These are phyloP conservation scores for Aspergillus luchuensis DNA, from an alignment of 2,329 filamentous ascomycete species.

Conservation along the genomic window DNA sequence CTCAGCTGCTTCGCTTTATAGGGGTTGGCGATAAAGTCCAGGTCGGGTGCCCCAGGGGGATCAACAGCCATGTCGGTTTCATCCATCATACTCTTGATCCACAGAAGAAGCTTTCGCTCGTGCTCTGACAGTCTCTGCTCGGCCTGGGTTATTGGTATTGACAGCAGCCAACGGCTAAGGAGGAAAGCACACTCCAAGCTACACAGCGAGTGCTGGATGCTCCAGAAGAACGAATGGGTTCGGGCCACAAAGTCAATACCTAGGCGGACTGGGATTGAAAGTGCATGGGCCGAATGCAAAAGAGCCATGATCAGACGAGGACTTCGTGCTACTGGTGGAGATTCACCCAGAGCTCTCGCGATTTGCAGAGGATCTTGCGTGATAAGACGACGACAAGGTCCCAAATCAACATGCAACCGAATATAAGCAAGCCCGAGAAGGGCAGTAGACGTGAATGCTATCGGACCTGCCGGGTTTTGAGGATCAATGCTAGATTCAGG, in stretches of 20 bases:
- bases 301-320: constrained; percentile 53
- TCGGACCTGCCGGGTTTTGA: constrained; percentile 54
- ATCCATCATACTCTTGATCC: constrained; percentile 54
- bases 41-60: constrained; percentile 40
- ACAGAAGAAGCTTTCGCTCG: constrained; percentile 49
- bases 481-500: constrained; percentile 58
- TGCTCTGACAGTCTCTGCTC: constrained; percentile 50
- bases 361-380: constrained; percentile 51
- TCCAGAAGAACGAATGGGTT: constrained; percentile 59
- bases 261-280: constrained; percentile 57
- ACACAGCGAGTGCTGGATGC: constrained; percentile 57
- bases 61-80: constrained; percentile 51
- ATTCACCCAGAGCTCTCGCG: constrained; percentile 48
- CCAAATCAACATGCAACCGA: constrained; percentile 50
- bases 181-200: constrained; percentile 57
- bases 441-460: constrained; percentile 56
- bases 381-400: constrained; percentile 50
- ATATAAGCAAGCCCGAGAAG: constrained; percentile 52
- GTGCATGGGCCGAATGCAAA: constrained; percentile 56
- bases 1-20: constrained; percentile 49
- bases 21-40: constrained; percentile 47
- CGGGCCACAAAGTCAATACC: constrained; percentile 57
- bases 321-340: constrained; percentile 46
- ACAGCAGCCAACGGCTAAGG: constrained; percentile 49
- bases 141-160: constrained; percentile 46